These are phyloP conservation scores for Glycine latifolia DNA, from an alignment of 306 rosid genomes.

Conservation along the genomic window DNA sequence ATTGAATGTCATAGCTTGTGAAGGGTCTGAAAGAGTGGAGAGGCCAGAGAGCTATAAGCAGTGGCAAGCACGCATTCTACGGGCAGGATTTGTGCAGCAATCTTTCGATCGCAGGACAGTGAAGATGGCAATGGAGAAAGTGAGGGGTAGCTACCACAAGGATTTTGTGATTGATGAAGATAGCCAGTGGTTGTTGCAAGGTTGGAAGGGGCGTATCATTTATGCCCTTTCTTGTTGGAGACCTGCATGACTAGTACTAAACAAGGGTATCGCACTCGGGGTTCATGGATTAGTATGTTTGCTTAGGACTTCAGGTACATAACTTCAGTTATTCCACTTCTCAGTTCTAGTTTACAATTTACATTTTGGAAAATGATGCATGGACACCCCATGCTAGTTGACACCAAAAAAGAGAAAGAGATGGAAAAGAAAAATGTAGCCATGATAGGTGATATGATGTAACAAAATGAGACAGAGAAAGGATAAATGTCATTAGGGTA, in stretches of 20 bases:
- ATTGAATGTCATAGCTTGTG: conserved; percentile 20
- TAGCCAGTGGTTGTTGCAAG: conserved; percentile 12
- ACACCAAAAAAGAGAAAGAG: background rate
- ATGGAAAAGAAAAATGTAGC: background rate
- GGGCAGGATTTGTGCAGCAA: background rate
- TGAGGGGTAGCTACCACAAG: conserved; percentile 12
- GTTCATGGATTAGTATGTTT: background rate
- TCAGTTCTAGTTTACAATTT: background rate
- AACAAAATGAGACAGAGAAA: background rate
- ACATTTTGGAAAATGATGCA: background rate
- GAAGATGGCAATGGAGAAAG: conserved; percentile 20
- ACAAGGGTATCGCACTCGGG: background rate
- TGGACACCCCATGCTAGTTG: background rate
- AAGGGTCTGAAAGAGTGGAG: conserved; percentile 15
- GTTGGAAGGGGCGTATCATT: conserved; percentile 16
- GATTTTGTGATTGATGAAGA: conserved; percentile 8
- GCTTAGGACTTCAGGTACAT: background rate
- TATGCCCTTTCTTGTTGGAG: conserved; percentile 10
- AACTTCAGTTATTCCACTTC: background rate
- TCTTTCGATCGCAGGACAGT: background rate
- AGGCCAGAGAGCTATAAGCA: conserved; percentile 10
- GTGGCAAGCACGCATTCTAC: conserved; percentile 8
- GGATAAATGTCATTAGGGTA: too few species aligned
- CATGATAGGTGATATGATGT: background rate
- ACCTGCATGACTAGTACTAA: background rate